Evolutionary conservation across 352 stramenopile genomes (phyloP).

Genomic region (Pythium monospermum): DNA sequence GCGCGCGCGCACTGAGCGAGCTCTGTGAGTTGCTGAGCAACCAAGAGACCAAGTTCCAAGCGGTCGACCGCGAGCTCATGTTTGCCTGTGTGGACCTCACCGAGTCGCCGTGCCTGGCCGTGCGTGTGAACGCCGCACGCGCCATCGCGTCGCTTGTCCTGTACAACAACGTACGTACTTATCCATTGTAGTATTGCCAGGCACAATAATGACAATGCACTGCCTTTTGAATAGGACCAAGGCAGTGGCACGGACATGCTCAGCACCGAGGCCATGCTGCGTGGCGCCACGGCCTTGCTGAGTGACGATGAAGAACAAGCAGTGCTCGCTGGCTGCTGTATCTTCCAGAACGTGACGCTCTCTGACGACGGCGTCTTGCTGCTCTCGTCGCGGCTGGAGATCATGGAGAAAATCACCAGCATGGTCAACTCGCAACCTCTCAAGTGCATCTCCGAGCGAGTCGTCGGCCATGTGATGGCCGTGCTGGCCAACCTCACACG

Average conservation of each 20-base stretch:
- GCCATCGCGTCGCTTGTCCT: conserved; percentile 52
- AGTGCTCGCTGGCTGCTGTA: conserved; percentile 35
- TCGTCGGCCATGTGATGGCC: conserved; percentile 34
- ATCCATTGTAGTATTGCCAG: not conserved
- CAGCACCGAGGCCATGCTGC: conserved; percentile 46
- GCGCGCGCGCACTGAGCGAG: conserved; percentile 39
- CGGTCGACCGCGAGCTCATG: conserved; percentile 40
- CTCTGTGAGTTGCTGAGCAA: conserved; percentile 53
- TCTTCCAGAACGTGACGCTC: conserved; percentile 56
- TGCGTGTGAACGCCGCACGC: conserved; percentile 40
- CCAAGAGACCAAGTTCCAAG: conserved; percentile 50
- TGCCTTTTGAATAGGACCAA: conserved; percentile 3
- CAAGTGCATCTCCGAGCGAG: conserved; percentile 29
- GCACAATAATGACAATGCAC: not conserved
- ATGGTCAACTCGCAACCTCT: conserved; percentile 43
- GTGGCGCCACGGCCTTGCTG: conserved; percentile 36
- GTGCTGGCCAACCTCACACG: conserved; percentile 54
- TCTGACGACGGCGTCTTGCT: conserved; percentile 51
- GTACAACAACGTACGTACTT: conserved; percentile 34
- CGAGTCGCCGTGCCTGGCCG: conserved; percentile 29
- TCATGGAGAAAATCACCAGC: conserved; percentile 35
- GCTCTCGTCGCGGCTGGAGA: conserved; percentile 31
- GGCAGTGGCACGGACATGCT: conserved; percentile 29
- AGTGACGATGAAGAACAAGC: conserved; percentile 38
- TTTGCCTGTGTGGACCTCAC: conserved; percentile 51